A percentile compares a stretch with the other conserved stretches of the same genome.
These are phyloP conservation scores for Trypanosoma cruzi DNA, from an alignment of 208 protist species.

Conservation along the genomic window DNA sequence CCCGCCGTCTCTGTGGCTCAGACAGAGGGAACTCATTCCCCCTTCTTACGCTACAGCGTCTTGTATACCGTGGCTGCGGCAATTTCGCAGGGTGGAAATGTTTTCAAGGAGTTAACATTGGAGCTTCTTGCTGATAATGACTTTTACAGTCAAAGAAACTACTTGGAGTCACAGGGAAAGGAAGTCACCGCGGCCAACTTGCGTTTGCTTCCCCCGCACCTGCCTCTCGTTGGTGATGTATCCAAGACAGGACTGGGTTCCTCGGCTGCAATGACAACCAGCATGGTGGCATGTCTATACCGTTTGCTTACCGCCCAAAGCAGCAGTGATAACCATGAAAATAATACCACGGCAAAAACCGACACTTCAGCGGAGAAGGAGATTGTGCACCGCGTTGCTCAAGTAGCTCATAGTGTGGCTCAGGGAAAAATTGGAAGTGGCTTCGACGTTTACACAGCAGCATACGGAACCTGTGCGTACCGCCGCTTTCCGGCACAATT, in stretches of 20 bases:
- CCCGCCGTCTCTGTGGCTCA: conserved; percentile 51
- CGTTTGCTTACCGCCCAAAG: conserved; percentile 34
- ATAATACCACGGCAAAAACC: neutral
- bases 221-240: conserved; percentile 76
- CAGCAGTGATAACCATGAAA: neutral
- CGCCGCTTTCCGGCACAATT: conserved; percentile 74
- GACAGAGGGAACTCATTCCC: conserved; percentile 47
- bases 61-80: conserved; percentile 66
- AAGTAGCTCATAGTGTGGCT: conserved; percentile 93
- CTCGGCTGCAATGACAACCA: conserved; percentile 94
- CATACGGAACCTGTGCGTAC: conserved; percentile 94
- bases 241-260: conserved; percentile 96
- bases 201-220: conserved; percentile 55
- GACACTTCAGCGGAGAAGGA: conserved; percentile 32
- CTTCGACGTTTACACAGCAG: conserved; percentile 96
- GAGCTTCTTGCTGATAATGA: conserved; percentile 90
- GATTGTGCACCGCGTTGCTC: conserved; percentile 91
- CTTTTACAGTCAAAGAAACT: conserved; percentile 93
- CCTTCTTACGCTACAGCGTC: conserved; percentile 77
- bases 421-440: conserved; percentile 97
- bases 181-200: conserved; percentile 59
- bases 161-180: conserved; percentile 57
- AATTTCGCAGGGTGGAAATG: conserved; percentile 19
- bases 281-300: conserved; percentile 89
- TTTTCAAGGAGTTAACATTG: conserved; percentile 33